A percentile compares a stretch with the other conserved stretches of the same genome.
These are phyloP conservation scores for Aspergillus fumigatus DNA, from an alignment of 2,329 filamentous ascomycete species.

Conservation along the genomic window DNA sequence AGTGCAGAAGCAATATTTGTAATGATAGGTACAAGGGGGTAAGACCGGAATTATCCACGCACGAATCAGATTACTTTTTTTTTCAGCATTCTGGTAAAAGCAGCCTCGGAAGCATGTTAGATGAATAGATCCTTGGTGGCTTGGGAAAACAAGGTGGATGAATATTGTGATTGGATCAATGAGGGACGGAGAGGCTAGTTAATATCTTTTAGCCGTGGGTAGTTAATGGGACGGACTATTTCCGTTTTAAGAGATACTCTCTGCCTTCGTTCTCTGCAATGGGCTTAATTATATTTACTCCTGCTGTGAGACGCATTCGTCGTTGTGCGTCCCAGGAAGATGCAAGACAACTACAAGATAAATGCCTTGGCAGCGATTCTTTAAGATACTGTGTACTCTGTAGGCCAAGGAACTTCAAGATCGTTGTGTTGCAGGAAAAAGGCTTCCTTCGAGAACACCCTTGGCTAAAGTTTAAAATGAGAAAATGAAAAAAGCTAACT, in stretches of 20 bases:
- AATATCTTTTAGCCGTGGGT: not conserved
- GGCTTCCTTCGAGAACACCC: conserved; percentile 6
- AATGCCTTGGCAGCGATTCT: not conserved
- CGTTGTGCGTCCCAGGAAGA: not conserved
- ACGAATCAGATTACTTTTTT: not conserved
- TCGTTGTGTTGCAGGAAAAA: not conserved
- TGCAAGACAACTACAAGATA: not conserved
- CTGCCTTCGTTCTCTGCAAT: not conserved
- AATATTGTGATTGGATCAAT: not conserved
- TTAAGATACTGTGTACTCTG: not conserved
- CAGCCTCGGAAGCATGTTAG: not conserved
- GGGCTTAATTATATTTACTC: not conserved
- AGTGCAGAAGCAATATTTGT: not conserved
- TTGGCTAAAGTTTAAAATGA: conserved; percentile 1
- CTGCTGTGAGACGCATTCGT: not conserved
- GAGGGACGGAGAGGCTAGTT: not conserved
- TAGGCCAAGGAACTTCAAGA: no score
- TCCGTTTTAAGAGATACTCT: not conserved
- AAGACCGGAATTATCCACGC: not conserved
- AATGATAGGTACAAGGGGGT: no score
- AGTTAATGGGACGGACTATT: not conserved
- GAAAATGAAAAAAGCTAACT: not conserved
- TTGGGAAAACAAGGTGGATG: not conserved
- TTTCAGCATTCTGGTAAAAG: not conserved
- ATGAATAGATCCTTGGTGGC: not conserved